A percentile compares a stretch with the other conserved stretches of the same genome.
phyloP scores from a whole-genome alignment of 192 early-diverging fungal genomes.

The Gamsiella multidivaricata region DNA sequence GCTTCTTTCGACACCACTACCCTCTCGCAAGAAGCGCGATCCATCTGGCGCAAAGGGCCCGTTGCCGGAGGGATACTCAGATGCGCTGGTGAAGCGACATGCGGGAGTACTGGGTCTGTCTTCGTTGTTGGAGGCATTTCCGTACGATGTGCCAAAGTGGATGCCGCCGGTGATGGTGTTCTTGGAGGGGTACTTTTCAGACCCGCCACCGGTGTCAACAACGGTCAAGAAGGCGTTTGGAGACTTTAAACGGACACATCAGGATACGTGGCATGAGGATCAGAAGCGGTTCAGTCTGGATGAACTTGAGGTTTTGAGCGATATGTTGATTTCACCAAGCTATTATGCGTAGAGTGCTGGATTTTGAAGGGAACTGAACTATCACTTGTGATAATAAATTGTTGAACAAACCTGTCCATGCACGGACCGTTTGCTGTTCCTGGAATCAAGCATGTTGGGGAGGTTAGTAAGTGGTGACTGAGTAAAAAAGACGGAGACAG shows the following conservation, averaged over 20 bases:
- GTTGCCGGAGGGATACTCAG: slow-evolving; percentile 59
- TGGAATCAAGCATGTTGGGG: too few relatives aligned
- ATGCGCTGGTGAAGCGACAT: slow-evolving; percentile 78
- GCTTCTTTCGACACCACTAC: slow-evolving; percentile 54
- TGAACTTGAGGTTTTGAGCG: slow-evolving; percentile 82
- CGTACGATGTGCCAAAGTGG: slow-evolving; percentile 94
- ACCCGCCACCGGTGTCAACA: slow-evolving; percentile 85
- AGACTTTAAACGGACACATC: slow-evolving; percentile 94
- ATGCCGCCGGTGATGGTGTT: slow-evolving; percentile 86
- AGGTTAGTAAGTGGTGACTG: too few relatives aligned
- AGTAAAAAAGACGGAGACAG: too few relatives aligned
- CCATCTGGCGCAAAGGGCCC: slow-evolving; percentile 26
- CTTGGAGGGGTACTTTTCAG: slow-evolving; percentile 81
- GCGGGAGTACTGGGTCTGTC: slow-evolving; percentile 92
- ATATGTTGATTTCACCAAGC: slow-evolving; percentile 90
- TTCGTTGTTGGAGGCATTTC: slow-evolving; percentile 89
- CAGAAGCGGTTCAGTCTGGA: slow-evolving; percentile 77
- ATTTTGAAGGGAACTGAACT: too few relatives aligned
- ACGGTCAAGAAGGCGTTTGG: slow-evolving; percentile 90
- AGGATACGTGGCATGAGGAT: slow-evolving; percentile 96
- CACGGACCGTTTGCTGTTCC: too few relatives aligned
- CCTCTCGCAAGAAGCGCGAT: slow-evolving; percentile 57
- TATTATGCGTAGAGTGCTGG: slow-evolving; percentile 81
- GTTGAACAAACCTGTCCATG: too few relatives aligned
- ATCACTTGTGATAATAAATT: too few relatives aligned